phyloP scores from a whole-genome alignment of 805 yeast species.

The Ogataea minuta region DNA sequence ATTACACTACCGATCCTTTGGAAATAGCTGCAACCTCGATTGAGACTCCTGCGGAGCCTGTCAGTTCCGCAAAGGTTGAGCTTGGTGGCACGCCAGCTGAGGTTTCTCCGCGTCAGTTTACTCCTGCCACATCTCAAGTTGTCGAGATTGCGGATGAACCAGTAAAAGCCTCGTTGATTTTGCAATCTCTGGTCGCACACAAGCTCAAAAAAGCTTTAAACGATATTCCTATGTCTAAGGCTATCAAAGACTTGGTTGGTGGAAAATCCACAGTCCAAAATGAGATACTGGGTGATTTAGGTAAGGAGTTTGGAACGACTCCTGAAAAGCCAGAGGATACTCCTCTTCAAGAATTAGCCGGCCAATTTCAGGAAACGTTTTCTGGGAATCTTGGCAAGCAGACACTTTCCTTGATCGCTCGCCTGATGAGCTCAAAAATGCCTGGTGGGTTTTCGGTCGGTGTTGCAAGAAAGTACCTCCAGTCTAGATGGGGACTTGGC shows the following conservation, averaged over 20 bases:
- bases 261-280: conserved; percentile 99
- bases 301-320: conserved; percentile 96
- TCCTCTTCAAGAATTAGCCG: conserved; percentile 94
- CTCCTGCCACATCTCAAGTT: conserved; percentile 70
- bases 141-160: conserved; percentile 88
- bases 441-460: conserved; percentile 98
- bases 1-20: conserved; percentile 84
- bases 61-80: neutral
- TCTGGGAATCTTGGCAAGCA: conserved; percentile 91
- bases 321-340: conserved; percentile 99
- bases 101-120: conserved; percentile 57
- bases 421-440: conserved; percentile 95
- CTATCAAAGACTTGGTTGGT: conserved; percentile 95
- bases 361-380: conserved; percentile 88
- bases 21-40: conserved; percentile 39
- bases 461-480: conserved; percentile 87
- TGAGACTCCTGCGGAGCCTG: conserved; percentile 32
- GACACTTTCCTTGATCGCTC: conserved; percentile 81
- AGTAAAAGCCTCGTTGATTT: conserved; percentile 73
- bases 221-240: conserved; percentile 82
- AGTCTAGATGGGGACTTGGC: conserved; percentile 89
- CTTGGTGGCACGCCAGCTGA: conserved; percentile 44
- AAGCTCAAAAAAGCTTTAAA: conserved; percentile 90
- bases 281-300: conserved; percentile 97
- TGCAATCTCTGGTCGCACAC: conserved; percentile 91